phyloP scores from a whole-genome alignment of 2,329 filamentous ascomycete species.

The Neodidymelliopsis sp. region DNA sequence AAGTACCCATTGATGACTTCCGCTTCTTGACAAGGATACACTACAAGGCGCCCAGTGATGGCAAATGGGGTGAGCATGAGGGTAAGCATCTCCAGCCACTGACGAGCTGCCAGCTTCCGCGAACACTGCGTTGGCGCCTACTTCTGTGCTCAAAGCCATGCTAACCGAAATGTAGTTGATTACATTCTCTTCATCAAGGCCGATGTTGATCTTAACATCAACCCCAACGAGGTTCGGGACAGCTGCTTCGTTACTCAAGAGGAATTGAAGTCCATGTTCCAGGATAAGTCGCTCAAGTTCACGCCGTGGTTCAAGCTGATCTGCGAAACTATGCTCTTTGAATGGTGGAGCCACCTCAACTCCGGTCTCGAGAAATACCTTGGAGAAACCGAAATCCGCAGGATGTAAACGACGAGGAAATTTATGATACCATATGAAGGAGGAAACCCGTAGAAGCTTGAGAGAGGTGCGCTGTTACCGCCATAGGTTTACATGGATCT shows the following conservation, averaged over 20 bases:
- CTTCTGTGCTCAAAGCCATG: not conserved
- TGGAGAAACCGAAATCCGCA: constrained; percentile 84
- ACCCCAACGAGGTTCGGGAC: constrained; percentile 87
- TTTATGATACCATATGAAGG: constrained; percentile 61
- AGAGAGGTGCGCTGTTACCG: constrained; percentile 13
- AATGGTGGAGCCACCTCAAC: constrained; percentile 94
- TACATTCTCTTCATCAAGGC: constrained; percentile 96
- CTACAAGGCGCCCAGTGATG: constrained; percentile 96
- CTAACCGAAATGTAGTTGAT: constrained; percentile 70
- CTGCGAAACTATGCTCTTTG: constrained; percentile 95
- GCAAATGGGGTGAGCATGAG: constrained; percentile 99
- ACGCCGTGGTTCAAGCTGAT: constrained; percentile 99
- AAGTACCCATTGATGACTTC: constrained; percentile 92
- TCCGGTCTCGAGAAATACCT: constrained; percentile 82
- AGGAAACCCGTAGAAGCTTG: constrained; percentile 84
- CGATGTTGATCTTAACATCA: constrained; percentile 82
- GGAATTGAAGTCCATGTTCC: constrained; percentile 84
- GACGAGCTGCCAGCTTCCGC: constrained; percentile 23
- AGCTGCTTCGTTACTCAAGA: constrained; percentile 84
- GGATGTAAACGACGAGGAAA: constrained; percentile 65
- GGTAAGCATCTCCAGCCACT: constrained; percentile 64
- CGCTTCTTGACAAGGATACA: constrained; percentile 95
- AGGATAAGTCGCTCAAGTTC: constrained; percentile 80
- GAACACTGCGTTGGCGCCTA: not conserved
- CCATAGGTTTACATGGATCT: constrained; percentile 10